phyloP scores from a whole-genome alignment of 2,329 filamentous ascomycete genomes.

The Colletotrichum sp. region DNA sequence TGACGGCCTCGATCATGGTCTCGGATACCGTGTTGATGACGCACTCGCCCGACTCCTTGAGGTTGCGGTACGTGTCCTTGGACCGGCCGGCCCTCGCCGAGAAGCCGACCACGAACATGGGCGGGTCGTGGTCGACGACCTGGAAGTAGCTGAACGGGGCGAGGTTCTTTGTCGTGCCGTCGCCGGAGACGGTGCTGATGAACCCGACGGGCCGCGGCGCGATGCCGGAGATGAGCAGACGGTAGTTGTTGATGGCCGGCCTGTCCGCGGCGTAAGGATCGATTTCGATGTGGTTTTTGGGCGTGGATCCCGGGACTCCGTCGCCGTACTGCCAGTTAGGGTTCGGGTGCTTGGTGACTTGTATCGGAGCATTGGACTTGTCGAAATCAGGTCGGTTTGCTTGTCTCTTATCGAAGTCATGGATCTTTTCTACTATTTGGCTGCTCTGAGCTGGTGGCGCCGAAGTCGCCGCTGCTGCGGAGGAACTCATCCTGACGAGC shows the following conservation, averaged over 20 bases:
- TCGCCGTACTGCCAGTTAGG: constrained; percentile 69
- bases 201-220: constrained; percentile 53
- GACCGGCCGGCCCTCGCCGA: constrained; percentile 49
- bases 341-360: constrained; percentile 64
- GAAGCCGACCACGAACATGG: constrained; percentile 73
- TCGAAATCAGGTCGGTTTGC: constrained; percentile 67
- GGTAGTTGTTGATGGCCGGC: constrained; percentile 78
- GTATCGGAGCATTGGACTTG: constrained; percentile 44
- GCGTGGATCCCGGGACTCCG: constrained; percentile 40
- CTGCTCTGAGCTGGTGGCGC: neutral
- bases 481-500: neutral
- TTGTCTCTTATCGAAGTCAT: constrained; percentile 75
- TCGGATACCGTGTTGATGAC: constrained; percentile 88
- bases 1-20: constrained; percentile 85
- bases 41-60: constrained; percentile 75
- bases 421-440: neutral
- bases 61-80: constrained; percentile 81
- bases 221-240: constrained; percentile 81
- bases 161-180: constrained; percentile 70
- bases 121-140: constrained; percentile 83
- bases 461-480: neutral
- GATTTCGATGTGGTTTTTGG: constrained; percentile 68
- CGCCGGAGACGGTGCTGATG: constrained; percentile 57
- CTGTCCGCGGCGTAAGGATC: constrained; percentile 78
- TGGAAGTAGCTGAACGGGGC: constrained; percentile 90